Evolutionary conservation across 2,329 filamentous ascomycete genomes (phyloP), one percentile per base, ranked within the genome.

Genomic region (Pseudogymnoascus sp.): DNA sequence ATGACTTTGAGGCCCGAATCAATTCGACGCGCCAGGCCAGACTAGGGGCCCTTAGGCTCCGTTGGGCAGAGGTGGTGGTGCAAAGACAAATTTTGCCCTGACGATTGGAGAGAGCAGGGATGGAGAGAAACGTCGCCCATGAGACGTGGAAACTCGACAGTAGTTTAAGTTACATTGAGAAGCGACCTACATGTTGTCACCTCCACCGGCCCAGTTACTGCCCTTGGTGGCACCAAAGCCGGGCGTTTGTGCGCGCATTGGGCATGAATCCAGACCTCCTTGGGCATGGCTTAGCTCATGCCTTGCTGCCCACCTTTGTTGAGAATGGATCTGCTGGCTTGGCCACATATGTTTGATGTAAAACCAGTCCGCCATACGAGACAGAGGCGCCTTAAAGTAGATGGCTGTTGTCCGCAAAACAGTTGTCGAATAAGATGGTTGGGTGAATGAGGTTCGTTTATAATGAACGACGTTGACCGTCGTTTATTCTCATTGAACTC

Each of bases 391-490:
- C 47, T 54, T 54, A 54, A 54, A 54, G 47, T 54, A 54, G 28
- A 20, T 20, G 47, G 47, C 47, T 54, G 16, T 20, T 59, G 14
- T 59, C 37, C 25, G 28, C 34, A 59, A 41, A 20, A 41, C 3
- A 6, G 22, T 59, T 76, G 74, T 63, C 77, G 74, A 66, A 78
- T 74, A 11, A 75, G 76, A 37, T 78, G 73, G 64, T 77, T 74
- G 61, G 87, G 68, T 61, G 82, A 67, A 78, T 78, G 73, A 90
- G 90, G 57, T 77, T 76, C 73, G 81, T 84, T 79, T 91, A 91
- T 25, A 12, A 22, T 25, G 39, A 25, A 14, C 16, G 5, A 6
- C n/a, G 5, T 25, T 54, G n/a, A 30, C 14, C 14, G 43, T 25
- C 22, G 25, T 32, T 34, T 20, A 7, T 14, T 32, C 47, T 34